Percentiles rank a stretch among this genome's conserved stretches.
phyloP scores from a whole-genome alignment of 352 stramenopile genomes.

The Vaucheria bursata region DNA sequence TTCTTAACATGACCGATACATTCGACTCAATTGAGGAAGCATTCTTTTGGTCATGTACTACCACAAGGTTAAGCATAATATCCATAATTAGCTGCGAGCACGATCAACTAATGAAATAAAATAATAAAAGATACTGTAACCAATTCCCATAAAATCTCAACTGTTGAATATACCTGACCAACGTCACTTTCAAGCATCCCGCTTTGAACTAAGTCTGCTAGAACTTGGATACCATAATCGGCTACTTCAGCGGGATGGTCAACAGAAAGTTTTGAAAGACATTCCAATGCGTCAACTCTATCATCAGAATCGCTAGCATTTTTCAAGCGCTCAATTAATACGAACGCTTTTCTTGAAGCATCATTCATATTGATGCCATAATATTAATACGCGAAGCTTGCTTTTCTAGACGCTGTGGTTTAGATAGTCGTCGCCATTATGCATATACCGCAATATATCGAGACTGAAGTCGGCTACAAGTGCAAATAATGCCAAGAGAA shows the following conservation, averaged over 20 bases:
- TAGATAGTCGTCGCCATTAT: no score
- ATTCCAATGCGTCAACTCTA: slow-evolving; percentile 30
- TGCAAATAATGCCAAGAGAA: no score
- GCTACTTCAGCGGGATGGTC: slow-evolving; percentile 26
- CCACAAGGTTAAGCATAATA: slow-evolving; percentile 45
- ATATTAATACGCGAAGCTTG: neutral
- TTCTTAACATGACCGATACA: slow-evolving; percentile 19
- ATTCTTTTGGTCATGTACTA: neutral
- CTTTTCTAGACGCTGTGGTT: neutral
- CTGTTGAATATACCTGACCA: no score
- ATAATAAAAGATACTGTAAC: no score
- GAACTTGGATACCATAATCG: slow-evolving; percentile 30
- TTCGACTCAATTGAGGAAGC: neutral
- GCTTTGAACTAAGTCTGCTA: slow-evolving; percentile 36
- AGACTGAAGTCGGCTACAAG: no score
- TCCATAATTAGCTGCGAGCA: slow-evolving; percentile 38
- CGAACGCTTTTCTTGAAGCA: slow-evolving; percentile 5
- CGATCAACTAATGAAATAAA: no score
- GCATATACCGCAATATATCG: no score
- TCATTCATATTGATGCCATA: neutral
- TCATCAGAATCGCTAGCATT: slow-evolving; percentile 33
- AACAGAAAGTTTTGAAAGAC: slow-evolving; percentile 24
- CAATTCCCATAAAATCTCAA: no score
- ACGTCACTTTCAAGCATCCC: slow-evolving; percentile 17
- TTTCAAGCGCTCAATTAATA: slow-evolving; percentile 42